Percentiles rank a stretch among this genome's conserved stretches.
These are phyloP conservation scores for Aureobasidium sp. DNA, from an alignment of 2,329 filamentous ascomycete species.

Conservation along the genomic window DNA sequence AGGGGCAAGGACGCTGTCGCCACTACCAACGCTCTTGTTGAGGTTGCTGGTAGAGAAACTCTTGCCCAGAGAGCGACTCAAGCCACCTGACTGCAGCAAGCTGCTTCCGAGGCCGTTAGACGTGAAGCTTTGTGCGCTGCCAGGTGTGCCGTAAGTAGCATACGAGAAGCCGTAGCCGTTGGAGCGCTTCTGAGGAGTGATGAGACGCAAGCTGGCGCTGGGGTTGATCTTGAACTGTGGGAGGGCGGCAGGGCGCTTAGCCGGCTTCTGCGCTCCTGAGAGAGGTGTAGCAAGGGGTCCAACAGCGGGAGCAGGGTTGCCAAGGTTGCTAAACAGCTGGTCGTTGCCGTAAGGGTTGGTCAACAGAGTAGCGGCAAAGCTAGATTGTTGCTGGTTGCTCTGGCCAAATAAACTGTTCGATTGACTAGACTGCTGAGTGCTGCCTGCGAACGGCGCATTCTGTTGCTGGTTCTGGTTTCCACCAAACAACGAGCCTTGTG, in stretches of 20 bases:
- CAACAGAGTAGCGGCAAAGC: slow-evolving; percentile 69
- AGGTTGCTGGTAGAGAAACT: slow-evolving; percentile 85
- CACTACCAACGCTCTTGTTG: slow-evolving; percentile 67
- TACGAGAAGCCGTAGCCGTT: slow-evolving; percentile 85
- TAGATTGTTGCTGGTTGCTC: slow-evolving; percentile 43
- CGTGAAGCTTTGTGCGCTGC: slow-evolving; percentile 64
- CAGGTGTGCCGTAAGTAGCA: slow-evolving; percentile 81
- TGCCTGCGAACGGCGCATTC: slow-evolving; percentile 36
- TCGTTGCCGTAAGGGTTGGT: slow-evolving; percentile 88
- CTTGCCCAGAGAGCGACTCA: slow-evolving; percentile 66
- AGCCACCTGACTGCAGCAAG: slow-evolving; percentile 50
- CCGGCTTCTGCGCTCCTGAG: slow-evolving; percentile 65
- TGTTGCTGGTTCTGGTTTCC: slow-evolving; percentile 31
- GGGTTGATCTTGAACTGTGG: slow-evolving; percentile 86
- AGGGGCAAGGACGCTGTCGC: slow-evolving; percentile 77
- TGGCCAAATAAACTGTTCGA: slow-evolving; percentile 48
- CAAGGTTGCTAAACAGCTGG: slow-evolving; percentile 73
- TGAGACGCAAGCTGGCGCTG: slow-evolving; percentile 67
- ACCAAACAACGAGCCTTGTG: slow-evolving; percentile 25
- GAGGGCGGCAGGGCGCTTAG: slow-evolving; percentile 65
- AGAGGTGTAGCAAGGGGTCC: slow-evolving; percentile 90
- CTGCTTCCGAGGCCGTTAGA: slow-evolving; percentile 57
- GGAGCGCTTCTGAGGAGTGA: slow-evolving; percentile 70
- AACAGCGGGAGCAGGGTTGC: slow-evolving; percentile 60
- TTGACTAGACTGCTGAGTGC: slow-evolving; percentile 37